Evolutionary conservation across 257 asterid genomes (phyloP), one percentile per base, ranked within the genome.

Genomic region (Prunella vulgaris): DNA sequence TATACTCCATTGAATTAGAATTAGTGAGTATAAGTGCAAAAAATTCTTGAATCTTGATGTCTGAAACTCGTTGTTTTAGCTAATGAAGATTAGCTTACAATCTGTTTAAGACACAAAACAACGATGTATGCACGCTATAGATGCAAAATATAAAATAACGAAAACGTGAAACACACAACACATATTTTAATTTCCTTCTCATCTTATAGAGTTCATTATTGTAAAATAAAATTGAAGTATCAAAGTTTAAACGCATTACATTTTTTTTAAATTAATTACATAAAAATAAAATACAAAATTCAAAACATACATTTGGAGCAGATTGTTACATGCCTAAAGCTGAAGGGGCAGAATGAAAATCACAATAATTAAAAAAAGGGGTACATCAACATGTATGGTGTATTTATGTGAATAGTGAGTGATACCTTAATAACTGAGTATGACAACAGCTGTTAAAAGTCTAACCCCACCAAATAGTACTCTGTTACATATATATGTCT

Each of bases 341-440:
- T 60, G 18, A 52, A 24, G 32, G 76, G 9, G 30, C 18, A 22
- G 12, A 71, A 1, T 13, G 37, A 63, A 37, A 52, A 51, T 7
- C 5, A 0, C 9, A 12, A 6, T 12, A 17, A 25, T 56, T 38
- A 5, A 3, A n/a, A 57, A 57, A 40, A 37, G 17, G 5, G 52
- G 20, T n/a, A n/a, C n/a, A n/a, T n/a, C n/a, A n/a, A 20, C 37
- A 10, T 3, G 28, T 22, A 18, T 28, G 5, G 10, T 10, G 51
- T 14, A 44, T 44, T 44, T 49, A 22, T 8, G 15, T 57, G 22
- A 35, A 27, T 56, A 25, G 62, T 56, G 20, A 56, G 38, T n/a
- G 49, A 46, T 48, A 69, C 76, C 69, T 78, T 78, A 69, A 57
- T 59, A 57, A 35, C 54, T 78, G 74, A 78, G 73, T 65, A 79